Evolutionary conservation across 169 alveolate species (phyloP), one percentile per base, ranked within the genome.

Genomic region (Plasmodium fragile): DNA sequence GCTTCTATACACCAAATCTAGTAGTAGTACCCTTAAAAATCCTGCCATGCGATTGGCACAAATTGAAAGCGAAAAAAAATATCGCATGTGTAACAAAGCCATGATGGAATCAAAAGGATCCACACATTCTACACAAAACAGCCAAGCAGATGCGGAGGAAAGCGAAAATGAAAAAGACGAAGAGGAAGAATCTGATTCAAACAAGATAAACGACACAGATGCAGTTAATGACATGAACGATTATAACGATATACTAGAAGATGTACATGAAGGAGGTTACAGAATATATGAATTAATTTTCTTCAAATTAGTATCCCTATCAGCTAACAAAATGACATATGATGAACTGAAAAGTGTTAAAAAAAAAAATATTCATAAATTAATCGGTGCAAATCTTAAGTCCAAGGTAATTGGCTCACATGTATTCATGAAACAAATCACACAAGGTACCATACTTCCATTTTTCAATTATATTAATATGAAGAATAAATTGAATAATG

Each of bases 251-350:
- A 85, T 85, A 7, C 65, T 85, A 13, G 59, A 85, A 6, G 93
- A 85, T 3, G 18, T 85, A 3, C 69, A 75, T 7, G 81, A 36
- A 0, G 3, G n/a, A 0, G 85, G 84, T 0, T 49, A 75, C 43
- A 52, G 93, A 75, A 5, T 85, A 22, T 75, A 75, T n/a, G 93
- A 85, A 28, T 65, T 73, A 2, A 85, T 85, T n/a, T 85, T 85
- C 65, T 73, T 85, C 41, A 85, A 85, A 85, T n/a, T 85, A 73
- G 53, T 85, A 30, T 85, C 93, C 18, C 70, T 85, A 22, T 73
- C 83, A 75, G 79, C 52, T 0, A 85, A 85, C 43, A 73, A 85
- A n/a, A 32, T 75, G 79, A 85, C 78, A 2, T 73, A 30, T 36
- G 41, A 73, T 11, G 79, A 41, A 53, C 22, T 52, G 22, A 34